These are phyloP conservation scores for Diaporthe vaccinii DNA, from an alignment of 2,329 filamentous ascomycete species.

Conservation along the genomic window DNA sequence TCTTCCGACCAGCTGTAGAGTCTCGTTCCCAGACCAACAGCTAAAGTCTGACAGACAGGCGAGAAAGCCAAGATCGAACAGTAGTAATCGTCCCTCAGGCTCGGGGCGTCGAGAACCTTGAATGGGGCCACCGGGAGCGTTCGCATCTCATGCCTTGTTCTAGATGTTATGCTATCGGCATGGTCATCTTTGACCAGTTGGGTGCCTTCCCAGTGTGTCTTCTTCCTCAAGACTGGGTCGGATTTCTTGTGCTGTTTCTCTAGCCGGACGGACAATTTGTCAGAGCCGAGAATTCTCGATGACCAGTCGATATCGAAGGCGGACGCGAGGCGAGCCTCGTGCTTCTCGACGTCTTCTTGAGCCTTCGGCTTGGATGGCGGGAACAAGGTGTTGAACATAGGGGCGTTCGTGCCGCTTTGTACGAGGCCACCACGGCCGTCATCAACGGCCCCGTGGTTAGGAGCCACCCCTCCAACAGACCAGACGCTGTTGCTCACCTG, in stretches of 20 bases:
- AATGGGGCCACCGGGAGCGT: constrained; percentile 81
- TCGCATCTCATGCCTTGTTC: constrained; percentile 50
- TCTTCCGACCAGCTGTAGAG: constrained; percentile 93
- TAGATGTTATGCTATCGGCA: constrained; percentile 43
- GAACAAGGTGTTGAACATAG: constrained; percentile 70
- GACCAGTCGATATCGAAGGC: constrained; percentile 85
- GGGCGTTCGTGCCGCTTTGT: constrained; percentile 81
- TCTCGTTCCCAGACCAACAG: constrained; percentile 83
- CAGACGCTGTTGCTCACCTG: constrained; percentile 80
- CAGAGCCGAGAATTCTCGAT: constrained; percentile 74
- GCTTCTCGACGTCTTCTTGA: constrained; percentile 75
- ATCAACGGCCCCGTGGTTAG: constrained; percentile 65
- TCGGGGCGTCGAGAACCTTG: constrained; percentile 90
- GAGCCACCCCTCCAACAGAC: constrained; percentile 80
- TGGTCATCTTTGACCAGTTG: constrained; percentile 53
- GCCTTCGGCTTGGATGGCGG: constrained; percentile 55
- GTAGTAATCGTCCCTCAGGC: constrained; percentile 95
- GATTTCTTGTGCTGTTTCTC: constrained; percentile 35
- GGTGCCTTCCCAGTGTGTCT: constrained; percentile 58
- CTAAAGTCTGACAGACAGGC: constrained; percentile 78
- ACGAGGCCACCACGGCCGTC: constrained; percentile 75
- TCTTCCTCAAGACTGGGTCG: constrained; percentile 43
- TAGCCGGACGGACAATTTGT: constrained; percentile 45
- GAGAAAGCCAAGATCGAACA: constrained; percentile 93
- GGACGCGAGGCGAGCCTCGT: constrained; percentile 81